Conservation (phyloP, 2,329 filamentous ascomycete genomes). For the Curvularia sp. region DNA sequence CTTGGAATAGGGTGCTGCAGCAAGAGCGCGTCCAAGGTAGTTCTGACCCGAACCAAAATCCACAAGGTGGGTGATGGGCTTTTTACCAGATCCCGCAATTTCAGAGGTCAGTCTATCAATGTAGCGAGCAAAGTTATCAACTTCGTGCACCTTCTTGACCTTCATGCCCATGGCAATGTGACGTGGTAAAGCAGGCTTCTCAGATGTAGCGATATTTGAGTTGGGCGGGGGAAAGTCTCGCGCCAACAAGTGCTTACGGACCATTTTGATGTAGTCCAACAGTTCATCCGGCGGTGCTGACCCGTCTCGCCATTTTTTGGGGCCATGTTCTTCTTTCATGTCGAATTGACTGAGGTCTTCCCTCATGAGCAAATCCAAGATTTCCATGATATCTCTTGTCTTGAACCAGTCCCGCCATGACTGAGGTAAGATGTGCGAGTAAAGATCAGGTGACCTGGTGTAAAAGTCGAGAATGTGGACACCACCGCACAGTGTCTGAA, state of each 20-base stretch:
- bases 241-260: slow-evolving; percentile 72
- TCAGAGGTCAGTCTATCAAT: slow-evolving; percentile 70
- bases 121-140: slow-evolving; percentile 87
- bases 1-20: slow-evolving; percentile 82
- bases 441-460: slow-evolving; percentile 82
- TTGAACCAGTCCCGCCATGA: slow-evolving; percentile 85
- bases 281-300: slow-evolving; percentile 62
- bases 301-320: slow-evolving; percentile 52
- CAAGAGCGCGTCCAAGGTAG: slow-evolving; percentile 87
- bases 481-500: slow-evolving; percentile 92
- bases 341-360: slow-evolving; percentile 67
- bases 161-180: slow-evolving; percentile 90
- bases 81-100: slow-evolving; percentile 49
- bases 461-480: slow-evolving; percentile 97
- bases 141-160: slow-evolving; percentile 93
- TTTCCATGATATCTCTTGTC: slow-evolving; percentile 71
- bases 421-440: slow-evolving; percentile 74
- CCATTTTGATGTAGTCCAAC: slow-evolving; percentile 72
- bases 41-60: slow-evolving; percentile 98
- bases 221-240: slow-evolving; percentile 62
- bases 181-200: slow-evolving; percentile 67
- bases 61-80: slow-evolving; percentile 79
- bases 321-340: slow-evolving; percentile 6
- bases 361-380: slow-evolving; percentile 82
- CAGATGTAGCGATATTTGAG: slow-evolving; percentile 31